phyloP scores from a whole-genome alignment of 208 protist species.

The Vickermania spadyakhi region DNA sequence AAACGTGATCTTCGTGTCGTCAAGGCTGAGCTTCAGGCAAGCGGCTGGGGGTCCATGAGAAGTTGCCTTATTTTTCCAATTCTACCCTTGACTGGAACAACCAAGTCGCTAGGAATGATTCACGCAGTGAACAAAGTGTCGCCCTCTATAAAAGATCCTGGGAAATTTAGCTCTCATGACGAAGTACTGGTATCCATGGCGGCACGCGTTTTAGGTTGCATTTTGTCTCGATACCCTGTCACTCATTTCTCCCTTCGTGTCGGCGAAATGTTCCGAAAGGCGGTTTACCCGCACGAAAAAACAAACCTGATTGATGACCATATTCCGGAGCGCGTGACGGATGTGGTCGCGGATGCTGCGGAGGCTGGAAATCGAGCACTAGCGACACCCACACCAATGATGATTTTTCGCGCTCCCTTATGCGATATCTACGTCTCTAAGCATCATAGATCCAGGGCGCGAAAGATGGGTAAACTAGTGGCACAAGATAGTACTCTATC shows the following conservation, averaged over 20 bases:
- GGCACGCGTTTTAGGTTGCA: constrained; percentile 57
- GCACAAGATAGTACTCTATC: constrained; percentile 44
- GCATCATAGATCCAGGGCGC: constrained; percentile 17
- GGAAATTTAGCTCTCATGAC: constrained; percentile 36
- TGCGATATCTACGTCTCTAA: constrained; percentile 64
- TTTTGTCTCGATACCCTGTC: constrained; percentile 57
- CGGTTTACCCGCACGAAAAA: constrained; percentile 18
- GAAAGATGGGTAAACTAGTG: constrained; percentile 29
- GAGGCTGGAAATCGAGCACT: constrained; percentile 45
- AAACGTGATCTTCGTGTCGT: constrained; percentile 21
- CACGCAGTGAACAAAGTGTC: constrained; percentile 81
- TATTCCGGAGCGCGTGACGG: constrained; percentile 31
- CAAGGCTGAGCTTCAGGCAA: constrained; percentile 24
- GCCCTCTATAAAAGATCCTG: constrained; percentile 4
- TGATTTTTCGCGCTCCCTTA: constrained; percentile 70
- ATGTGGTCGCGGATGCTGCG: constrained; percentile 61
- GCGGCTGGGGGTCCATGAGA: constrained; percentile 54
- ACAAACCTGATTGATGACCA: constrained; percentile 20
- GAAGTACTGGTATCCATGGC: constrained; percentile 43
- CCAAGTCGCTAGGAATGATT: constrained; percentile 60
- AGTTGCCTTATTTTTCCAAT: constrained; percentile 85
- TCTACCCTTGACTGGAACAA: constrained; percentile 18
- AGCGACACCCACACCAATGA: constrained; percentile 17
- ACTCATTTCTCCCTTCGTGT: constrained; percentile 44
- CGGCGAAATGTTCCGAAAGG: constrained; percentile 29